These are phyloP conservation scores for Metschnikowia reukaufii DNA, from an alignment of 805 yeast genomes.

Conservation along the genomic window DNA sequence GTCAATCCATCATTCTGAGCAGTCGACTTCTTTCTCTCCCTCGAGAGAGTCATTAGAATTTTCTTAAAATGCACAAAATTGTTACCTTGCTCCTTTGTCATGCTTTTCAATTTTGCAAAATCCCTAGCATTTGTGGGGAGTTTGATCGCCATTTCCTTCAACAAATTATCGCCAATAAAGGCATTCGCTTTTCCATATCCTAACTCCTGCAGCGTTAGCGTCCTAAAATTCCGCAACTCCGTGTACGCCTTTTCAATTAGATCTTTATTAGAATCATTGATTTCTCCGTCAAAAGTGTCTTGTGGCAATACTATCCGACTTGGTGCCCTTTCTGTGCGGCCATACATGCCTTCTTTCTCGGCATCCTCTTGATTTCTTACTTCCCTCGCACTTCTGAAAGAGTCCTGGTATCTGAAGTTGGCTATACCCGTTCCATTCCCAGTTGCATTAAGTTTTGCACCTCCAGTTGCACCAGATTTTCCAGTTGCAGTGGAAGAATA, in stretches of 20 bases:
- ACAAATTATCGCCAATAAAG: conserved; percentile 30
- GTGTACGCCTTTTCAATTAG: conserved; percentile 30
- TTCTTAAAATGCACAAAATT: conserved; percentile 42
- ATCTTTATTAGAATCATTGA: conserved; percentile 21
- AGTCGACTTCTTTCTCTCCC: conserved; percentile 29
- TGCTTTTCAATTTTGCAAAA: conserved; percentile 41
- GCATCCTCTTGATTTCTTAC: conserved; percentile 13
- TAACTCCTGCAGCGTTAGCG: conserved; percentile 41
- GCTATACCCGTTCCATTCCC: conserved; percentile 18
- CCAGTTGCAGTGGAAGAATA: conserved; percentile 1
- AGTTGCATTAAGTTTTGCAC: conserved; percentile 12
- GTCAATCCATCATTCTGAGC: not conserved
- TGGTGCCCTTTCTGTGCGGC: conserved; percentile 9
- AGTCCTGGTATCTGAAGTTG: conserved; percentile 23
- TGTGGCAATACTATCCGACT: conserved; percentile 24
- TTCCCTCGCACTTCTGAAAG: conserved; percentile 28
- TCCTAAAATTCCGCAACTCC: conserved; percentile 44
- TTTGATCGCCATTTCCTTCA: conserved; percentile 54
- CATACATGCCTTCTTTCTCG: conserved; percentile 10
- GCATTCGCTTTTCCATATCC: conserved; percentile 28
- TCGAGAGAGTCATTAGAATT: conserved; percentile 30
- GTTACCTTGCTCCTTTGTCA: conserved; percentile 30
- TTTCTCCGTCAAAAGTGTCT: conserved; percentile 18
- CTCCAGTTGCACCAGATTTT: conserved; percentile 10
- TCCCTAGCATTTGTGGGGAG: conserved; percentile 53